phyloP scores from a whole-genome alignment of 306 rosid species.

The Carpinus fangiana region DNA sequence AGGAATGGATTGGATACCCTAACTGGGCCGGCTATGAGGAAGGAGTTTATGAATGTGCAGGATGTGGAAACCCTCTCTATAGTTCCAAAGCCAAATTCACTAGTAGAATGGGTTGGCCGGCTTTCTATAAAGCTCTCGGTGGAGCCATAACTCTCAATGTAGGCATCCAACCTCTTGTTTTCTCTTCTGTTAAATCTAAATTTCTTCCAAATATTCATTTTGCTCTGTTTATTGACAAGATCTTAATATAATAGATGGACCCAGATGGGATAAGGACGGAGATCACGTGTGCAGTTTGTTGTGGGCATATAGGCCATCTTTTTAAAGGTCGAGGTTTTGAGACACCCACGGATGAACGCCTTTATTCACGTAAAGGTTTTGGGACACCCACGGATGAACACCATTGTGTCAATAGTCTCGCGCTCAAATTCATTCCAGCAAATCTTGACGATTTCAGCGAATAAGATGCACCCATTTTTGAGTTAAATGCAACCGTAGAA shows the following conservation, averaged over 20 bases:
- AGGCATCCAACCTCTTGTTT: conserved; percentile 25
- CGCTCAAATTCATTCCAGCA: conserved; percentile 69
- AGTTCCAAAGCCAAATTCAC: conserved; percentile 60
- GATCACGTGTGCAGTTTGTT: conserved; percentile 88
- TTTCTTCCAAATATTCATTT: not conserved
- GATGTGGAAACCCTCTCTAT: conserved; percentile 56
- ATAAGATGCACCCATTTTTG: too few species aligned
- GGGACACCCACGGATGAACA: conserved; percentile 51
- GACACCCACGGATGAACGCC: conserved; percentile 76
- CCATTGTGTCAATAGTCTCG: conserved; percentile 81
- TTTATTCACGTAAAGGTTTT: conserved; percentile 60
- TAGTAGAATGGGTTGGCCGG: conserved; percentile 83
- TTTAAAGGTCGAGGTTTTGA: conserved; percentile 82
- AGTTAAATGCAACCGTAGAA: too few species aligned
- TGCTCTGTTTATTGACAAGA: conserved; percentile 23
- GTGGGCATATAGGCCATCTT: conserved; percentile 87
- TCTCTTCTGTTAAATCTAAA: not conserved
- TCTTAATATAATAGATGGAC: conserved; percentile 51
- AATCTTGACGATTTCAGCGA: conserved; percentile 9
- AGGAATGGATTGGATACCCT: too few species aligned
- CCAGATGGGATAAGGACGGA: conserved; percentile 80
- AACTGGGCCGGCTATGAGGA: conserved; percentile 49
- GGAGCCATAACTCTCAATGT: conserved; percentile 67
- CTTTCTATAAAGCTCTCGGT: conserved; percentile 75
- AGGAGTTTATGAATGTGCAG: conserved; percentile 76